A percentile compares a stretch with the other conserved stretches of the same genome.
Conservation (phyloP, 2,329 filamentous ascomycete genomes). For the Anisogramma anomala region DNA sequence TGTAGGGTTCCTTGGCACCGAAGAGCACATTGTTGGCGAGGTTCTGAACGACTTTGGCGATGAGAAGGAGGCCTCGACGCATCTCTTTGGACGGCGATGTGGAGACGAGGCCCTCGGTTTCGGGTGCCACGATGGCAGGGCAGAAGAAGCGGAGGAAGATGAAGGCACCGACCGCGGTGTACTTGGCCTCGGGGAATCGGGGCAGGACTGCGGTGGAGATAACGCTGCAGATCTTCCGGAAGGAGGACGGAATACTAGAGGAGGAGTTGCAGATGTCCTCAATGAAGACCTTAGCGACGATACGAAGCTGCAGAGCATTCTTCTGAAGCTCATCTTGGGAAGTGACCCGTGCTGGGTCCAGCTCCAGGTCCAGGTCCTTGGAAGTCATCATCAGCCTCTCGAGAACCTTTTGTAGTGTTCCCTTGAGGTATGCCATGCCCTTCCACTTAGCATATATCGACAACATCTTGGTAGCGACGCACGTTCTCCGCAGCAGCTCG, state of each 20-base stretch:
- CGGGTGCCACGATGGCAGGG: slow-evolving; percentile 59
- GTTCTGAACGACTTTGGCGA: slow-evolving; percentile 61
- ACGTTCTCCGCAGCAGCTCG: slow-evolving; percentile 55
- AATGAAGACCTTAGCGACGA: slow-evolving; percentile 60
- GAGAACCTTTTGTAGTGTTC: slow-evolving; percentile 54
- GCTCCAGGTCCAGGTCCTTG: slow-evolving; percentile 55
- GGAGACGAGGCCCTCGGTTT: slow-evolving; percentile 53
- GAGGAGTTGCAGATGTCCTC: slow-evolving; percentile 57
- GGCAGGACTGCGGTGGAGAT: slow-evolving; percentile 53
- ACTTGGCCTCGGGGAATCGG: slow-evolving; percentile 57
- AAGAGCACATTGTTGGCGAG: slow-evolving; percentile 62
- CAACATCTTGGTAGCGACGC: slow-evolving; percentile 61
- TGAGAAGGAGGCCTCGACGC: slow-evolving; percentile 54
- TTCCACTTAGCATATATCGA: slow-evolving; percentile 64
- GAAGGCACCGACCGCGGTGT: slow-evolving; percentile 60
- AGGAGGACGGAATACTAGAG: slow-evolving; percentile 48
- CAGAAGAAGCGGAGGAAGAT: slow-evolving; percentile 64
- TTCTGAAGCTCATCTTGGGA: slow-evolving; percentile 53
- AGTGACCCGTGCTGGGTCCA: slow-evolving; percentile 50
- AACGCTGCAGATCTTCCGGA: slow-evolving; percentile 56
- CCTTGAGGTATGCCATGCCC: slow-evolving; percentile 49
- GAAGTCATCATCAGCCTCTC: slow-evolving; percentile 55
- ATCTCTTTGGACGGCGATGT: slow-evolving; percentile 54
- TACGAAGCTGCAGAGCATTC: slow-evolving; percentile 53
- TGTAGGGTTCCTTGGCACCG: slow-evolving; percentile 60